These are phyloP conservation scores for Paxillus rubicundulus DNA, from an alignment of 768 basidiomycete species.

Conservation along the genomic window DNA sequence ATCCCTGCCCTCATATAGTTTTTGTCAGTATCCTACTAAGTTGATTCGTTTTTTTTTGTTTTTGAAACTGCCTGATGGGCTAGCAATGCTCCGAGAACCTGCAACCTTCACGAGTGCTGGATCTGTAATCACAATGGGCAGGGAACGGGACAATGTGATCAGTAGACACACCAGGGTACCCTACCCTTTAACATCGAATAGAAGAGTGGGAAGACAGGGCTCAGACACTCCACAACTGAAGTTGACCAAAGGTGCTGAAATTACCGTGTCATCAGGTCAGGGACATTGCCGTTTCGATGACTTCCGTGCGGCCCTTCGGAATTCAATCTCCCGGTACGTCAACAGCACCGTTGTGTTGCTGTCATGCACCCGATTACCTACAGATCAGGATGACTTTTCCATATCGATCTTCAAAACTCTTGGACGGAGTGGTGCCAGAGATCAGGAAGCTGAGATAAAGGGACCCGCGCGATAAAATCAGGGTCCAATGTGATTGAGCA, in stretches of 20 bases:
- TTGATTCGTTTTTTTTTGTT: no score
- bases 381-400: slow-evolving; percentile 7
- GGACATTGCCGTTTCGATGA: not conserved
- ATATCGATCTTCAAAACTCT: not conserved
- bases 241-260: not conserved
- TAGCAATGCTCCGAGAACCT: no score
- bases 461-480: not conserved
- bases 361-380: not conserved
- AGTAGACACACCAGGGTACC: no score
- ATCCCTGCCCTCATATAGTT: no score
- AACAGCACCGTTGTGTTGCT: not conserved
- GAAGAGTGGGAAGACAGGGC: not conserved
- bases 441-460: not conserved
- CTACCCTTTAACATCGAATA: no score
- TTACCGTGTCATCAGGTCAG: not conserved
- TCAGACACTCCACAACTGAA: not conserved
- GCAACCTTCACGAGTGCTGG: no score
- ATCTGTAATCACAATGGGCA: no score
- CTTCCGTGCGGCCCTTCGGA: not conserved
- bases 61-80: no score
- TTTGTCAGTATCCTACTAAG: no score
- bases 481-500: no score
- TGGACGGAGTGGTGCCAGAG: not conserved
- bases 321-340: slow-evolving; percentile 5
- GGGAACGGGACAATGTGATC: no score